Conservation (phyloP, 129 eudicot species). For the sunflower (Helianthus annuus) region HanXRQr2.0-SUNRISE NC_035443.2:180711401-180711900, state of each 20-base stretch:
- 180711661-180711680: background rate
- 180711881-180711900: no score
- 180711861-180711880: constrained; percentile 7
- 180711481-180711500: no score
- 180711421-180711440: background rate
- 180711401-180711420: background rate
- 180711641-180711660: constrained; percentile 3
- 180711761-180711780: background rate
- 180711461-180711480: background rate
- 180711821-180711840: constrained; percentile 18
- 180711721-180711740: no score
- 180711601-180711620: background rate
- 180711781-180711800: background rate
- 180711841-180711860: constrained; percentile 17
- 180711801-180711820: background rate
- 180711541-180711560: background rate
- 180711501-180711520: no score
- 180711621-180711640: background rate
- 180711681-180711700: background rate
- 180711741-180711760: no score
- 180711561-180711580: background rate
- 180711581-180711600: constrained; percentile 2
- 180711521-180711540: no score
- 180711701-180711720: no score
- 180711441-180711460: constrained; percentile 12